Evolutionary conservation across 2,329 filamentous ascomycete genomes (phyloP).

Genomic region (Cadophora sp.): DNA sequence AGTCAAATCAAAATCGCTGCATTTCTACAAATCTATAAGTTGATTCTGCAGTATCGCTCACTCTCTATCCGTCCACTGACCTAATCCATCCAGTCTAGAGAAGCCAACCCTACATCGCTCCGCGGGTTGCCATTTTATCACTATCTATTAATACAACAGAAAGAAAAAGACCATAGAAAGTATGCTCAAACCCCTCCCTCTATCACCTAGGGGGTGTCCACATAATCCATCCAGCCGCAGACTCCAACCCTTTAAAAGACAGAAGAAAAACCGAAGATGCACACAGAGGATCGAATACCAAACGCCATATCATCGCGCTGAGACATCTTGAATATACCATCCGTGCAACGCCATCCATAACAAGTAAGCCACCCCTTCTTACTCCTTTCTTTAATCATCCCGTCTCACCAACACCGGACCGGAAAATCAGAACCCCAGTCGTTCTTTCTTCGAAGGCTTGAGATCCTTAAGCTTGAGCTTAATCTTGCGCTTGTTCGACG

Average conservation of each 20-base stretch:
- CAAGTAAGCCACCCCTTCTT: not conserved
- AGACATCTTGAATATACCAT: not conserved
- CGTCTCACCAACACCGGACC: too few relatives aligned
- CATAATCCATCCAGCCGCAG: not conserved
- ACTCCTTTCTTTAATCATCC: not conserved
- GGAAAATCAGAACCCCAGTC: constrained; percentile 6
- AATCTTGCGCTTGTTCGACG: constrained; percentile 31
- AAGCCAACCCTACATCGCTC: not conserved
- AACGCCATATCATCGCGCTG: not conserved
- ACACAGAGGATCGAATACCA: constrained; percentile 1
- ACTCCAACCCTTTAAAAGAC: not conserved
- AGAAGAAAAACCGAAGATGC: not conserved
- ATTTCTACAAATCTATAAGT: constrained; percentile 14
- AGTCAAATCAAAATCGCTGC: not conserved
- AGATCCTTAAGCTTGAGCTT: constrained; percentile 9
- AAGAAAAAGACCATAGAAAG: not conserved
- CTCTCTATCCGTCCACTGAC: not conserved
- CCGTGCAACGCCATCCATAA: not conserved
- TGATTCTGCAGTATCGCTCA: not conserved
- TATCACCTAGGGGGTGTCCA: not conserved
- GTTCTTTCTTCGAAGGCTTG: constrained; percentile 20
- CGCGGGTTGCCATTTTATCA: not conserved
- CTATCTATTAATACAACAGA: constrained; percentile 10
- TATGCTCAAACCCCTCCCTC: not conserved
- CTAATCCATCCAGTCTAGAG: not conserved